Base-by-base conservation (phyloP, 371 early-diverging fungal genomes). In the Lichtheimia hyalospora region DNA sequence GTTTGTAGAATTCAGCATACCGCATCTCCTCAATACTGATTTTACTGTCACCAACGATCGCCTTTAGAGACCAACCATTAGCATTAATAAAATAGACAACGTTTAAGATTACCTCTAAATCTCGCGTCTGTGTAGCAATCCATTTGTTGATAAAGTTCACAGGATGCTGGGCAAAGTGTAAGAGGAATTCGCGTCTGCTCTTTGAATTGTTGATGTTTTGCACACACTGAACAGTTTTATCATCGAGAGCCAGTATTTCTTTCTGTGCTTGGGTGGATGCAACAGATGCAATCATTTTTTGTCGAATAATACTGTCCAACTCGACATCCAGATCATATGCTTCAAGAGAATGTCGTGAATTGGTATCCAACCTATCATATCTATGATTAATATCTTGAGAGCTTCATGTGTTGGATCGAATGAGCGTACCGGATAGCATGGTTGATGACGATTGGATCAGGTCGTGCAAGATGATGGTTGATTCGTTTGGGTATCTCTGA, bases 291-390 rank as follows among this genome's bases (percentile, higher is more conserved):
- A 73, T 56, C 71, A 86, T 73, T 42, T 83, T 84, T 52, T 82
- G 75, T 51, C 85, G 81, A 18, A 79, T 58, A 27, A 72, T 62
- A 63, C 94, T 96, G 57, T 93, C 95, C 2, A 92, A 66, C 58
- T 96, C 96, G 0, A 97, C 93, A 52, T 93, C 88, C 42, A 98
- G 70, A 68, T 98, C 98, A 66, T 86, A 92, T 49, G 89, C 90
- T 67, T 84, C 83, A 50, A 81, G 77, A 15, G 83, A 83, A 39
- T 72, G 77, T 58, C 84, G 75, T 56, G 82, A 84, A 41, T 82
- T 85, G 39, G 84, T 85, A 64, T 90, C 86, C 23, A 88, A 86
- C 3, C 85, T 72, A 61, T 46, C 4, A 46, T 18, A 6, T 46
- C 15, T 21, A 16, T 14, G 2, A 18, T 41, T 12, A 2, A 10